A percentile compares a stretch with the other conserved stretches of the same genome.
Evolutionary conservation across 1,284 basidiomycete species (phyloP).

Genomic region (Amylostereum chailletii): DNA sequence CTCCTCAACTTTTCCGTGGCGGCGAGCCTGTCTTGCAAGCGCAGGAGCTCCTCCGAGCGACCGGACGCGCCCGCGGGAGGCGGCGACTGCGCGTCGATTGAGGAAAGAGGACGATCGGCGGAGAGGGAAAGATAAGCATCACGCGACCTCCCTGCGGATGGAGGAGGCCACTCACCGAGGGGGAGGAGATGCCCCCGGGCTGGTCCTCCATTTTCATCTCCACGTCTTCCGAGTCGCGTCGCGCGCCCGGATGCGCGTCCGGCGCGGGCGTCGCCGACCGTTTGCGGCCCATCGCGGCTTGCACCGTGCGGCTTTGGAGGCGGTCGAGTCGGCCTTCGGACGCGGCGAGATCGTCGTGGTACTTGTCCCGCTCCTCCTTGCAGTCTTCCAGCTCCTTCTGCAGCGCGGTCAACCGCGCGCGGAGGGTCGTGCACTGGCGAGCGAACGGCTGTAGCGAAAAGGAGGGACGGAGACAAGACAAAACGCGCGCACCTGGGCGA

Average conservation of each 20-base stretch:
- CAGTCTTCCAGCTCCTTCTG: slow-evolving; percentile 40
- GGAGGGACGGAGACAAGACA: slow-evolving; percentile 1
- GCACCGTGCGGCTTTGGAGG: slow-evolving; percentile 54
- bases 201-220: too few species aligned
- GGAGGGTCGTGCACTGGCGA: slow-evolving; percentile 44
- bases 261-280: slow-evolving; percentile 1
- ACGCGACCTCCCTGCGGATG: too few species aligned
- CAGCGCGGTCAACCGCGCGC: slow-evolving; percentile 45
- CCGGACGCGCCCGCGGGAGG: too few species aligned
- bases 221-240: too few species aligned
- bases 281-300: slow-evolving; percentile 26
- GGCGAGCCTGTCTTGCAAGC: too few species aligned
- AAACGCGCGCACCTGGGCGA: slow-evolving; percentile 47
- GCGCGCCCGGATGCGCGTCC: not conserved
- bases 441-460: slow-evolving; percentile 11
- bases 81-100: too few species aligned
- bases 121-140: too few species aligned
- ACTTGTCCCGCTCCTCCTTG: slow-evolving; percentile 44
- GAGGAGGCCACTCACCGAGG: too few species aligned
- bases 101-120: too few species aligned
- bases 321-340: slow-evolving; percentile 72
- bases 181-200: too few species aligned
- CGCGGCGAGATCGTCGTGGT: slow-evolving; percentile 47
- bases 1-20: too few species aligned
- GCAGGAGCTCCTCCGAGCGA: too few species aligned